Evolutionary conservation across 2,329 filamentous ascomycete genomes (phyloP), one percentile per base, ranked within the genome.

Genomic region (Alternaria sp.): DNA sequence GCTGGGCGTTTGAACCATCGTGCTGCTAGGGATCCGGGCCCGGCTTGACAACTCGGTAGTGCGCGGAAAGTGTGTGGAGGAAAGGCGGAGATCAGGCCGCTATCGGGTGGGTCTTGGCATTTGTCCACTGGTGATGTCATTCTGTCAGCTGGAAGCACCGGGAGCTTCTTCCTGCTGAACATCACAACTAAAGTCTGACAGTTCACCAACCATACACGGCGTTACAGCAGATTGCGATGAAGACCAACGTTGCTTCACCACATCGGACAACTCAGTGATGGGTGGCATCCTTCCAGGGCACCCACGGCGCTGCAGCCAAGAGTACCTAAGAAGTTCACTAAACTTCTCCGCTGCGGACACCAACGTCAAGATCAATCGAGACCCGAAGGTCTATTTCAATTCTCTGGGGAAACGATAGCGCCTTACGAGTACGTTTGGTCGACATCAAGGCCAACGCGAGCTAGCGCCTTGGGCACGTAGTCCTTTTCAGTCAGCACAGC

Each of bases 401-500:
- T 28, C 43, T 45, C 8, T 32, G 45, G 25, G 47, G 15, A 25
- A 26, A 19, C 23, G 21, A 23, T 61, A 57, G 58, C 32, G 58
- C n/a, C 45, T 61, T 50, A 40, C 13, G 15, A 36, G 30, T 51
- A 52, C 1, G 13, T 36, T 52, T 15, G 28, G 49, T 21, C 28
- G 13, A 32, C 19, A 52, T 52, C 10, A 21, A 52, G 30, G 19
- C 8, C 49, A 21, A 30, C 28, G n/a, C 15, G 9, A 3, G 19
- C 32, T 36, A 21, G 58, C 45, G 58, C 45, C 58, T 61, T 61
- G 45, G 32, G 17, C 45, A 56, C 13, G 40, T 43, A 46, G 28
- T 55, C 53, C 26, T 19, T 28, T 56, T 59, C 25, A 30, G 50
- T 45, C 32, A 19, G 52, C 63, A 70, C 62, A 70, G 67, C 67